A percentile compares a stretch with the other conserved stretches of the same genome.
Conservation (phyloP, 768 basidiomycete genomes). For the Pholiota molesta region DNA sequence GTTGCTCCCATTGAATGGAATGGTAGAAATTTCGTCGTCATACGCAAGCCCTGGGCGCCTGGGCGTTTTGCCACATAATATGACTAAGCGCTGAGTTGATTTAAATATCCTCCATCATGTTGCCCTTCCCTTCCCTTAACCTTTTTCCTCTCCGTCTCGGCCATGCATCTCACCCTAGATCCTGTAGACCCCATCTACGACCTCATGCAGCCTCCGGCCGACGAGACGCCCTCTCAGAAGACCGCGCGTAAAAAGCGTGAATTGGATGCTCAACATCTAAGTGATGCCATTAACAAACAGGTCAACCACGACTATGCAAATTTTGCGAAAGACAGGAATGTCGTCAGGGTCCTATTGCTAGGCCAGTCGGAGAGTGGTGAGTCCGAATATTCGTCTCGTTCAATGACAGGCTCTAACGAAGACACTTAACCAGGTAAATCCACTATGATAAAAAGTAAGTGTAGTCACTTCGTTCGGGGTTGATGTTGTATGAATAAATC, state of each 20-base stretch:
- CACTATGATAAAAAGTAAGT: constrained; percentile 66
- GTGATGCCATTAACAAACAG: constrained; percentile 63
- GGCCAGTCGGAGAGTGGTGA: constrained; percentile 70
- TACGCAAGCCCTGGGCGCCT: neutral
- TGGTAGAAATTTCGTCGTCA: neutral
- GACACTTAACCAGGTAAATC: constrained; percentile 54
- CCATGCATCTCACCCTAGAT: constrained; percentile 37
- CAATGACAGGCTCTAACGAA: constrained; percentile 3
- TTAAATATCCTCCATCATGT: neutral
- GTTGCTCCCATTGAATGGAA: neutral
- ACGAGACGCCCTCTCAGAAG: constrained; percentile 55
- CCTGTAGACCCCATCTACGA: constrained; percentile 47
- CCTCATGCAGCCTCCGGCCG: constrained; percentile 49
- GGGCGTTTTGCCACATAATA: neutral
- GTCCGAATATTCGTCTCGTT: constrained; percentile 24
- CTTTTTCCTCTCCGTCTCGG: constrained; percentile 17
- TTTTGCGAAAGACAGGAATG: constrained; percentile 46
- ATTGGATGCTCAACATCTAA: constrained; percentile 47
- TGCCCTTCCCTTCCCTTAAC: neutral
- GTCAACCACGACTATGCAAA: constrained; percentile 49
- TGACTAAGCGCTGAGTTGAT: neutral
- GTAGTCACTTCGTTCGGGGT: neutral
- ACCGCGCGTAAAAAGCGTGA: constrained; percentile 49
- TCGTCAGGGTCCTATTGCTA: constrained; percentile 60
- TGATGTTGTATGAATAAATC: constrained; percentile 3